Base-by-base conservation (phyloP, 1,139 yeast species). In the Geotrichum reessii region DNA sequence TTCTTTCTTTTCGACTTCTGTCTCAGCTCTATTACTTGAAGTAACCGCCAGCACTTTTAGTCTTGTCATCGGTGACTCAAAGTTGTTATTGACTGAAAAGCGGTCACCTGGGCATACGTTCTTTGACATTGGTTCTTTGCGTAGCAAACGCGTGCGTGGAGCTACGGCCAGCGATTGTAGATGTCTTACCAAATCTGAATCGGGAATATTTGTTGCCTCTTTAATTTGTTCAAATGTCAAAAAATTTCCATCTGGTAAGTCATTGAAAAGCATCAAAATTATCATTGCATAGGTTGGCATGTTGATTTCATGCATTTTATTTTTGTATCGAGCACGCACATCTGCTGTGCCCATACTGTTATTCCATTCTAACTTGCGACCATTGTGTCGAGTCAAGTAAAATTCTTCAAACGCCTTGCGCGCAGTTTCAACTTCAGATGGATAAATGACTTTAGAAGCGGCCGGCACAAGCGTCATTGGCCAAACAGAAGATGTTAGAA, bases 161-260 rank as follows among this genome's bases (percentile, higher is more conserved):
- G 96, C 95, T 52, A 90, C 88, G 0, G 96, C 85, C 42, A 93
- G 81, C 0, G 97, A 89, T 69, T 88, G 89, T 60, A 93, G 73
- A 63, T 90, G 95, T 60, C 97, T 80, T 47, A 79, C 78, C 48
- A 92, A 76, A 65, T 93, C 98, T 0, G 74, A 69, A 42, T 80
- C 82, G 0, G 96, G 95, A 3, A 93, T 87, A 6, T 81, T 79
- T 0, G 98, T 92, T 37, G 81, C 74, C 50, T 81, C 83, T 53
- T 74, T 75, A 47, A 93, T 86, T 64, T 88, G 87, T 28, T 75
- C 78, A 65, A 81, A 84, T 0, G 89, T 79, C 69, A 80, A 78
- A 42, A 76, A 76, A 17, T 80, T 77, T 59, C 80, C 79, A 2
- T 77, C 79, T 19, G 80, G 77, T 14, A 78, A 77, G 1, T 83